Conservation (phyloP, 2,329 filamentous ascomycete genomes). For the Cytospora leucostoma region DNA sequence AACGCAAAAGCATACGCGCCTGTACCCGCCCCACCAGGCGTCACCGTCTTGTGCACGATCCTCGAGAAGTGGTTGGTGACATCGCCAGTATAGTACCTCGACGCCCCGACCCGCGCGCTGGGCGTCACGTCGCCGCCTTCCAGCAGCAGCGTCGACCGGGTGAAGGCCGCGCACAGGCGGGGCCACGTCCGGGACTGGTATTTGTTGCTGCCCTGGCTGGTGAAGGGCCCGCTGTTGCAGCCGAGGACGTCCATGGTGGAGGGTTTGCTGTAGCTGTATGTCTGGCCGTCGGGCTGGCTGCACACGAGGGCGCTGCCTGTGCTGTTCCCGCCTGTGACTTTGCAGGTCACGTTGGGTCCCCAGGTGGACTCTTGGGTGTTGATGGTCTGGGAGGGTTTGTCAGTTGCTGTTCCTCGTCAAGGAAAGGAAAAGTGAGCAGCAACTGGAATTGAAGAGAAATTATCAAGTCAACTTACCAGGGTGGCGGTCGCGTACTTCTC, state of each 20-base stretch:
- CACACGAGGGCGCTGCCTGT: constrained; percentile 41
- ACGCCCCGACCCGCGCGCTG: constrained; percentile 32
- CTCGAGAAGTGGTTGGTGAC: constrained; percentile 59
- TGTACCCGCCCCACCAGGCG: background rate
- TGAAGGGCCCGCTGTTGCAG: constrained; percentile 52
- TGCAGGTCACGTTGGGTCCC: constrained; percentile 35
- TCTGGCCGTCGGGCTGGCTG: constrained; percentile 41
- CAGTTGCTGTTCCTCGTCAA: background rate
- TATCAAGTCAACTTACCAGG: background rate
- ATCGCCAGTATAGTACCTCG: constrained; percentile 47
- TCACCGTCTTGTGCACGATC: constrained; percentile 60
- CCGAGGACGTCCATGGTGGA: constrained; percentile 50
- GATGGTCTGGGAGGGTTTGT: constrained; percentile 34
- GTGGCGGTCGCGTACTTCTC: constrained; percentile 38
- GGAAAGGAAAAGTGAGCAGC: constrained; percentile 34
- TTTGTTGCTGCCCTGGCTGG: constrained; percentile 41
- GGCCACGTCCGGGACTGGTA: constrained; percentile 46
- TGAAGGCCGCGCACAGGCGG: constrained; percentile 53
- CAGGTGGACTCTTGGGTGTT: constrained; percentile 41
- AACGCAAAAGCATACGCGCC: constrained; percentile 69
- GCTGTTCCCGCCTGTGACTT: constrained; percentile 45
- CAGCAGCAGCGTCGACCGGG: constrained; percentile 48
- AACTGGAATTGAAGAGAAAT: background rate
- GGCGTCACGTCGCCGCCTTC: constrained; percentile 51
- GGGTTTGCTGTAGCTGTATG: constrained; percentile 45